Conservation (phyloP, 2,329 filamentous ascomycete genomes). For the Neofusicoccum cordaticola region DNA sequence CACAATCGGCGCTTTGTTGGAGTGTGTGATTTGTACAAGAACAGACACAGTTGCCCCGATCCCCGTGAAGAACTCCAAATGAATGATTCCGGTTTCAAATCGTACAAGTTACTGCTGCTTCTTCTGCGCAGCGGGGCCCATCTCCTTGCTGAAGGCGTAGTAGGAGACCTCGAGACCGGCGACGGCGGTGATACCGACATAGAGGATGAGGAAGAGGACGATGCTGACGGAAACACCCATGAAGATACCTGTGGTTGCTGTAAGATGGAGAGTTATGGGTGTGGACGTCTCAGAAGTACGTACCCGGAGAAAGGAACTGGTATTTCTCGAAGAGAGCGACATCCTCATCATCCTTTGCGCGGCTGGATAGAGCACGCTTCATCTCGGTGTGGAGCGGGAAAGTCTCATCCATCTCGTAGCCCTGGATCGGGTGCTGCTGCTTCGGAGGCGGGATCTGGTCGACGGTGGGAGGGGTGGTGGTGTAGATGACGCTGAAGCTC, state of each 20-base stretch:
- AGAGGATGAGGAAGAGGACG: constrained; percentile 72
- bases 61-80: background rate
- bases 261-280: background rate
- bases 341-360: constrained; percentile 26
- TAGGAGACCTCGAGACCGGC: constrained; percentile 84
- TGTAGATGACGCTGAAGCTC: constrained; percentile 73
- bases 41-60: background rate
- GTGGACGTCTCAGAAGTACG: constrained; percentile 26
- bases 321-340: constrained; percentile 78
- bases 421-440: constrained; percentile 18
- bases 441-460: constrained; percentile 19
- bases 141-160: constrained; percentile 94
- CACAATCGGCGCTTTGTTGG: constrained; percentile 6
- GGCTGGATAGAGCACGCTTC: constrained; percentile 59
- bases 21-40: constrained; percentile 7
- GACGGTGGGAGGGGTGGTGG: constrained; percentile 56
- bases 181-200: constrained; percentile 73
- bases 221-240: constrained; percentile 74
- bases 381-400: constrained; percentile 70
- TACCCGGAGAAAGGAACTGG: constrained; percentile 88
- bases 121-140: constrained; percentile 84
- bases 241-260: constrained; percentile 66
- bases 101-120: constrained; percentile 58
- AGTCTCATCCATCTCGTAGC: constrained; percentile 64
- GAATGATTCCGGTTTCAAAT: background rate